Conservation (phyloP, 345 rosid genomes). For the Hevea brasiliensis region DNA sequence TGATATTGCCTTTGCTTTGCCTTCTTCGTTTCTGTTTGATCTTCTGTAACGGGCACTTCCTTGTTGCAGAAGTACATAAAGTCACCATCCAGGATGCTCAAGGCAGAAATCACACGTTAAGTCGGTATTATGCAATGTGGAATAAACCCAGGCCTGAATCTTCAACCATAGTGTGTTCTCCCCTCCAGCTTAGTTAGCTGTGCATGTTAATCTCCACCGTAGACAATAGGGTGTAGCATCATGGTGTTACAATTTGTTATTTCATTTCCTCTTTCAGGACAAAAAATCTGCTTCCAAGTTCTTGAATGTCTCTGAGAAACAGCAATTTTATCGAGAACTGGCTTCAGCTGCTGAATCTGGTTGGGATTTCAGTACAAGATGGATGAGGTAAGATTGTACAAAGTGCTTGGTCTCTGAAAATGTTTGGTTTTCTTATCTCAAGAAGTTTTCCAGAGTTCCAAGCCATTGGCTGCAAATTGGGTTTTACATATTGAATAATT, state of each 20-base stretch:
- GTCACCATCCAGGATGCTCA: conserved; percentile 52
- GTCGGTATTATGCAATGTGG: conserved; percentile 92
- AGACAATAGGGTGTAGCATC: not conserved
- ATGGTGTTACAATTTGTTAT: not conserved
- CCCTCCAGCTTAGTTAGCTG: conserved; percentile 8
- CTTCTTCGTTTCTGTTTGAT: conserved; percentile 7
- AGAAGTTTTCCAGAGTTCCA: too few species aligned
- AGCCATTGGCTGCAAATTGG: too few species aligned
- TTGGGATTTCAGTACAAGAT: conserved; percentile 86
- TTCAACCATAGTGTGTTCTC: conserved; percentile 49
- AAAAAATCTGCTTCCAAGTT: conserved; percentile 56
- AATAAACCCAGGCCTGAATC: conserved; percentile 87
- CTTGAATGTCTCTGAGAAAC: conserved; percentile 45
- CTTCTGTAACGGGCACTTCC: not conserved
- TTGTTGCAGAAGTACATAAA: conserved; percentile 58
- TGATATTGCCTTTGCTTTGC: not conserved
- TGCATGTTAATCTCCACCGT: not conserved
- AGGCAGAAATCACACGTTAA: conserved; percentile 49
- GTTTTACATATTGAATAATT: too few species aligned
- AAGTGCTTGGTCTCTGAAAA: too few species aligned
- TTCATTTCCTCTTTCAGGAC: conserved; percentile 50
- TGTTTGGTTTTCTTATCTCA: too few species aligned
- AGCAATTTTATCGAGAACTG: conserved; percentile 59
- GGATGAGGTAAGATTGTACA: conserved; percentile 69
- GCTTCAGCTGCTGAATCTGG: conserved; percentile 95